Evolutionary conservation across 305 asterid genomes (phyloP), one percentile per base, ranked within the genome.

Genomic region (Solanum hybrid): DNA sequence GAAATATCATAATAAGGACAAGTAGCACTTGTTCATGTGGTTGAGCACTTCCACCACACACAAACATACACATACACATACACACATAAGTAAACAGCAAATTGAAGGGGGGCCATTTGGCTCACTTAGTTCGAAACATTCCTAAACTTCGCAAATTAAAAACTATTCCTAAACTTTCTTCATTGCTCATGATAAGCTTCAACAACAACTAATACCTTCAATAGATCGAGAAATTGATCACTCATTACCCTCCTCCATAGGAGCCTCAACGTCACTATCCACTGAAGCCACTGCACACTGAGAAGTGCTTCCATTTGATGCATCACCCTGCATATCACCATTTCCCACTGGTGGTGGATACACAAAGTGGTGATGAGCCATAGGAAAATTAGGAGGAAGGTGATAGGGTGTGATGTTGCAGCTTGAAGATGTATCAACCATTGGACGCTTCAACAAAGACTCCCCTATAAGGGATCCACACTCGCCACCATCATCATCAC

Each of bases 401-500:
- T 60, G 24, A 60, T 20, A 60, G 26, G 71, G 71, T 20, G 24
- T 60, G 71, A 60, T 20, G 10, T 60, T 20, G 71, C 5, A 60
- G 71, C 71, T 60, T 60, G 71, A 20, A 60, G 71, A 2, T 60
- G 26, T 20, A 60, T 60, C 72, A 60, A 60, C 72, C 72, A 93
- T 89, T 86, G 4, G 89, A 73, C 77, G 88, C 87, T 95, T 91
- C 93, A 92, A 94, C 72, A 93, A 90, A 1, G 95, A 94, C 90
- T 94, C 97, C 35, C 96, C 92, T 84, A 93, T 91, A 89, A 93
- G 38, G 3, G 95, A 94, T 51, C 95, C 96, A 3, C 96, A 92
- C 27, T 92, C 96, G 9, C 94, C 94, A 0, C 97, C 96, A n/a
- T 93, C 96, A 32, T 90, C 90, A 86, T 94, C 95, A 2, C 95